phyloP scores from a whole-genome alignment of 2,329 filamentous ascomycete species.

The Esteya vermicola region DNA sequence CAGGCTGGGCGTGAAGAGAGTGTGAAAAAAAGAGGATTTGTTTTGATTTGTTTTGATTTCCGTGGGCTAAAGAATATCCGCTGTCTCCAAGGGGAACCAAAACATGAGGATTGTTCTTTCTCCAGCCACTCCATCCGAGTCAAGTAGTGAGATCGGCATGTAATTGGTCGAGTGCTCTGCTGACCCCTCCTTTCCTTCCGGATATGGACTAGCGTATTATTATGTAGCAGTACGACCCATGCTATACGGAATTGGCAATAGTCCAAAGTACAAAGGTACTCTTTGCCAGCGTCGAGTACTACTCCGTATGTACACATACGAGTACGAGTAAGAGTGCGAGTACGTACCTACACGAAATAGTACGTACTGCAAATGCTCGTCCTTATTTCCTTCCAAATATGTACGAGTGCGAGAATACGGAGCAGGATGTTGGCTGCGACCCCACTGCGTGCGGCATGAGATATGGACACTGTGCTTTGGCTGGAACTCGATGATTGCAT shows the following conservation, averaged over 20 bases:
- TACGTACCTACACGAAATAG: no score
- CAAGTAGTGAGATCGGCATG: neutral
- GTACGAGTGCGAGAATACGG: no score
- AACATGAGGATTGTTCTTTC: conserved; percentile 2
- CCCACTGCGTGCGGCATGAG: neutral
- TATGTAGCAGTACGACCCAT: neutral
- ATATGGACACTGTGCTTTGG: no score
- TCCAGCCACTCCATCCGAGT: conserved; percentile 6
- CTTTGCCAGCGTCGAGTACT: no score
- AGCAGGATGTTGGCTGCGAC: no score
- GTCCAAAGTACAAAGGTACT: no score
- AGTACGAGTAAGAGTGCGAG: no score
- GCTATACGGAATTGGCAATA: no score
- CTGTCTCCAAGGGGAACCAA: conserved; percentile 14
- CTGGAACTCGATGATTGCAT: no score
- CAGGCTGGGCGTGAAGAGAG: conserved; percentile 1
- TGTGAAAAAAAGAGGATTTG: conserved; percentile 10
- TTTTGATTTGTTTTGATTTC: conserved; percentile 14
- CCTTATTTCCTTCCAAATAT: no score
- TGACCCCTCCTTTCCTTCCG: neutral
- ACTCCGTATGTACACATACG: no score
- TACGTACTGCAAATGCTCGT: no score
- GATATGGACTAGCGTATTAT: neutral
- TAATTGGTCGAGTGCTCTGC: neutral
- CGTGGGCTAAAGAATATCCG: conserved; percentile 10